Percentiles rank a stretch among this genome's conserved stretches.
Evolutionary conservation across 2,329 filamentous ascomycete genomes (phyloP).

Genomic region (Colletotrichum plurivorum): DNA sequence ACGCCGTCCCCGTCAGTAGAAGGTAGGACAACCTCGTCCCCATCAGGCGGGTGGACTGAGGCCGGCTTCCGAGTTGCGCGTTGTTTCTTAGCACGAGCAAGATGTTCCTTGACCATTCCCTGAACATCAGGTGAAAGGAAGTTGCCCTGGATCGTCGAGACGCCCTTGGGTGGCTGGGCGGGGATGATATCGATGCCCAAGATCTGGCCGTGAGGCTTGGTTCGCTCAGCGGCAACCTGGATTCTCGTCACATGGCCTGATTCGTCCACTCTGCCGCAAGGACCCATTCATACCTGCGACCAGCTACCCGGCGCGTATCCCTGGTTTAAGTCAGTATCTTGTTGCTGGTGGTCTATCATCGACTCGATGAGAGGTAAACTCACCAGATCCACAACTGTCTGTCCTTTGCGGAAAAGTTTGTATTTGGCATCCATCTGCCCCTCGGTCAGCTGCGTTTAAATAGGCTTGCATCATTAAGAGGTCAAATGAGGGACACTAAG

Average conservation of each 20-base stretch:
- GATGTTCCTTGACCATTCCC: conserved; percentile 81
- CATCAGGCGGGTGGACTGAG: conserved; percentile 28
- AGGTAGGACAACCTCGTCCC: too few relatives aligned
- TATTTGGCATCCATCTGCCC: conserved; percentile 85
- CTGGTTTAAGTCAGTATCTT: conserved; percentile 52
- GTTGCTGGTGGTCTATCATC: too few relatives aligned
- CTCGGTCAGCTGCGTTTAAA: conserved; percentile 16
- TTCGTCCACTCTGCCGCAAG: neutral
- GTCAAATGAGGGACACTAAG: neutral
- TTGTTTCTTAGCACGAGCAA: conserved; percentile 73
- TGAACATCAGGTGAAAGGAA: conserved; percentile 85
- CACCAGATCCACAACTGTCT: conserved; percentile 93
- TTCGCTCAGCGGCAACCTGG: conserved; percentile 85
- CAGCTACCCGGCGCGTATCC: conserved; percentile 84
- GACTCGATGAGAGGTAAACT: conserved; percentile 43
- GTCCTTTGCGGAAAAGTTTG: conserved; percentile 81
- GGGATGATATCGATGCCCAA: conserved; percentile 96
- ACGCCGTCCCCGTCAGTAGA: conserved; percentile 38
- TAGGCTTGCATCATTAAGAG: neutral
- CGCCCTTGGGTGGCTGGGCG: conserved; percentile 88
- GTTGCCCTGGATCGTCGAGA: conserved; percentile 96
- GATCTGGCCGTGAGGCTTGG: conserved; percentile 82
- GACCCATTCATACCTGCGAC: conserved; percentile 69
- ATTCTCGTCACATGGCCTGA: conserved; percentile 24
- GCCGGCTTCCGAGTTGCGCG: conserved; percentile 47